Conservation (phyloP, 768 basidiomycete genomes). For the Suillus occidentalis region DNA sequence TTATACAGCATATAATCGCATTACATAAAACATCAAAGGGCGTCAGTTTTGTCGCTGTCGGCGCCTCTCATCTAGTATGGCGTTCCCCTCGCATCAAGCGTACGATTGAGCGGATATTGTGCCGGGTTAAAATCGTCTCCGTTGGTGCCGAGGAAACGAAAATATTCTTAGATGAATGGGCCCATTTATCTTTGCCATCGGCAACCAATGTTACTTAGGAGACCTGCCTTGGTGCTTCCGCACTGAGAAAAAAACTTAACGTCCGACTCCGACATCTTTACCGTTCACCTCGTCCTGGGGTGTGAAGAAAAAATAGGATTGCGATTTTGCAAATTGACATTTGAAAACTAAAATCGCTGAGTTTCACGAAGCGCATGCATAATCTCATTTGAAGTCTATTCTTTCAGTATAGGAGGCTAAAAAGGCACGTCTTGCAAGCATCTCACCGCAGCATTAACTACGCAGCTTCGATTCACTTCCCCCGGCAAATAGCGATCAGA, state of each 20-base stretch:
- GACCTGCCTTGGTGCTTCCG: background rate
- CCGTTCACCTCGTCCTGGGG: background rate
- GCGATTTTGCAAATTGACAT: conserved; percentile 1
- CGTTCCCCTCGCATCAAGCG: background rate
- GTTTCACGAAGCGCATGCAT: background rate
- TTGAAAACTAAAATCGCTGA: conserved; percentile 2
- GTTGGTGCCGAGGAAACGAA: background rate
- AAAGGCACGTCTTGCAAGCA: background rate
- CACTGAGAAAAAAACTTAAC: background rate
- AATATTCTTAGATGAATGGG: background rate
- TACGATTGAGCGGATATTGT: background rate
- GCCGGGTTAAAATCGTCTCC: background rate
- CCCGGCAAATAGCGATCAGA: conserved; percentile 8
- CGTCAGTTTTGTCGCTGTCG: background rate
- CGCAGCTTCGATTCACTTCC: conserved; percentile 2
- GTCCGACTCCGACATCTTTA: background rate
- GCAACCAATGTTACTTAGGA: background rate
- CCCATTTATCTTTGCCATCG: background rate
- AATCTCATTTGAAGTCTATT: background rate
- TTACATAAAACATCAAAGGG: background rate
- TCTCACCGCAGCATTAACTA: conserved; percentile 3
- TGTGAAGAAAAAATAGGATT: background rate
- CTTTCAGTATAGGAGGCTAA: background rate
- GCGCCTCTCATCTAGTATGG: background rate
- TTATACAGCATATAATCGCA: background rate